Evolutionary conservation across 1,139 yeast genomes (phyloP), one percentile per base, ranked within the genome.

Genomic region (Taphrina wiesneri): DNA sequence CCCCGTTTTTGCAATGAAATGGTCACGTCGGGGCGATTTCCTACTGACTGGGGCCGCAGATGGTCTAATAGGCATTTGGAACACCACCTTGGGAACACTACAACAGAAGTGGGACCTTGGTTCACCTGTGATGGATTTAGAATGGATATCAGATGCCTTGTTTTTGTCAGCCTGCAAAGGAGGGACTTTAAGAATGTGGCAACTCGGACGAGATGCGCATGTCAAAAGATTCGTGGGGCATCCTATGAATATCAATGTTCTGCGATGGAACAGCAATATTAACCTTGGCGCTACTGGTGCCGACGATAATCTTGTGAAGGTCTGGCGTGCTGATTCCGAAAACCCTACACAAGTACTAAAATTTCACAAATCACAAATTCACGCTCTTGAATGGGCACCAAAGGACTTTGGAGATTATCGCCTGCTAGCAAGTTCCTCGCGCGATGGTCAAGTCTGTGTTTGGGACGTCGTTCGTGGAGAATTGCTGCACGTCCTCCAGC

Each of bases 141-240:
- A 86, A 70, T 91, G 97, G 97, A 79, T 90, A 23, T 88, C 85
- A 71, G 84, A 83, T 46, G 77, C 79, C 67, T 87, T 86, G 70
- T 88, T 89, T 74, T 90, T 92, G 1, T 77, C 88, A 15, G 84
- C 96, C 0, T 87, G 88, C 0, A 75, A 79, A 4, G 81, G 81
- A 56, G 82, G 85, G 49, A 72, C 84, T 2, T 82, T 90, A n/a
- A 77, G 83, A 36, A 84, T 90, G 0, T 85, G 83, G 75, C 82
- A 84, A 56, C 77, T 87, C 4, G 79, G 80, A 11, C 84, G 82
- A 30, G 76, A 77, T 45, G 75, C 75, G 46, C 85, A 89, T 0
- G 75, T 86, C 1, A 90, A 93, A 2, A 79, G 81, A 54, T 80
- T 90, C 59, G 74, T 82, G 25, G 97, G 96, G 0, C 97, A 90